Percentiles rank a stretch among this genome's conserved stretches.
Evolutionary conservation across 306 rosid species (phyloP).

Genomic region (Mimosa pudica): DNA sequence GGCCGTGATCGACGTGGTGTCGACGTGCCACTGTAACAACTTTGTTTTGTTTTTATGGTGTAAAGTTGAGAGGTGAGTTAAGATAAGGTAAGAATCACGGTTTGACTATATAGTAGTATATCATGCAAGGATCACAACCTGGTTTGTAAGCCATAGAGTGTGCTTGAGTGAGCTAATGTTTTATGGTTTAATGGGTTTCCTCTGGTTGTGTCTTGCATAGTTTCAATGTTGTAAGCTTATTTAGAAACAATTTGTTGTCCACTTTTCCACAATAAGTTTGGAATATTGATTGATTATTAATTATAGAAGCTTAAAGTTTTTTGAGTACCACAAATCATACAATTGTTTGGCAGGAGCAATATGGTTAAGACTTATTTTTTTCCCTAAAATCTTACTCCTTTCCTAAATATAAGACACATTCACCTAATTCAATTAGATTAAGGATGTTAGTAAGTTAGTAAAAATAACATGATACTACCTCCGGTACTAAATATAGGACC

Average conservation of each 20-base stretch:
- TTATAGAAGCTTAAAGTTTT: conserved; percentile 3
- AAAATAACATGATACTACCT: too few species aligned
- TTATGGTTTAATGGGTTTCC: not conserved
- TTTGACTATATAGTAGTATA: not conserved
- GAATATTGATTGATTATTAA: conserved; percentile 1
- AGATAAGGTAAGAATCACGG: not conserved
- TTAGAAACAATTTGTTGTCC: not conserved
- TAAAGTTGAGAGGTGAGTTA: conserved; percentile 30
- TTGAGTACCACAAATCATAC: not conserved
- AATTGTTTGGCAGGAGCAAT: not conserved
- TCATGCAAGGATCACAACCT: conserved; percentile 19
- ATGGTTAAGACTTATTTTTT: too few species aligned
- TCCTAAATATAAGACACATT: too few species aligned
- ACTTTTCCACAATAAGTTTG: conserved; percentile 10
- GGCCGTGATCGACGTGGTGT: conserved; percentile 62
- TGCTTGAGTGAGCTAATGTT: conserved; percentile 23
- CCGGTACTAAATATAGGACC: too few species aligned
- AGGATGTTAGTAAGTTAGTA: too few species aligned
- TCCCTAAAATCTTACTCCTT: too few species aligned
- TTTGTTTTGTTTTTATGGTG: conserved; percentile 4
- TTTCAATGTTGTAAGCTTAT: conserved; percentile 4
- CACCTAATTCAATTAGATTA: too few species aligned
- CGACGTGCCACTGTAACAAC: conserved; percentile 43
- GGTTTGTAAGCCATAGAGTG: conserved; percentile 32
- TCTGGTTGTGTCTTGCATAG: not conserved